Evolutionary conservation across 371 early-diverging fungal genomes (phyloP).

Genomic region (Entomophthora muscae): DNA sequence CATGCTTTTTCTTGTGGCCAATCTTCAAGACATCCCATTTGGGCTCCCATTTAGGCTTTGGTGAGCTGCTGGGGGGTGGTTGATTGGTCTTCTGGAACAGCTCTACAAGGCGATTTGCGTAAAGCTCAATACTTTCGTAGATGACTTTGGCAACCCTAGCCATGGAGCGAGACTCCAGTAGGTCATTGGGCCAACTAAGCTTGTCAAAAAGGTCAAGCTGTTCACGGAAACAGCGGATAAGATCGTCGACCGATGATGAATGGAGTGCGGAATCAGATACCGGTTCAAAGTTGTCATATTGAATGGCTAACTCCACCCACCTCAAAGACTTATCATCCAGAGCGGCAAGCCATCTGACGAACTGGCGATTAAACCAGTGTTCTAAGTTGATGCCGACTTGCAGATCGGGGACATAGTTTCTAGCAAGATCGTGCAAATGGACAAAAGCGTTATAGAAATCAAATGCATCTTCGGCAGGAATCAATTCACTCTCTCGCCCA

Average conservation of each 20-base stretch:
- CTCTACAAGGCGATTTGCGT: background rate
- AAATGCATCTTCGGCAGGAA: slow-evolving; percentile 7
- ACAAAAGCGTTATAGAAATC: slow-evolving; percentile 1
- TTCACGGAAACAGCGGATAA: slow-evolving; percentile 57
- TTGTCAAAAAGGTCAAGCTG: slow-evolving; percentile 44
- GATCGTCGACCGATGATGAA: slow-evolving; percentile 63
- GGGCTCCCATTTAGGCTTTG: background rate
- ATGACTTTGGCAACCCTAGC: slow-evolving; percentile 45
- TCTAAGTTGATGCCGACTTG: slow-evolving; percentile 1
- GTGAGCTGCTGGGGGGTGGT: background rate
- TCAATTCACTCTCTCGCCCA: slow-evolving; percentile 6
- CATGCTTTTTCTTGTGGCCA: background rate
- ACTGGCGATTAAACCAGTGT: slow-evolving; percentile 8
- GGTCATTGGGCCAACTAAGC: slow-evolving; percentile 59
- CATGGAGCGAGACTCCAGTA: slow-evolving; percentile 44
- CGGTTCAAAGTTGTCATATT: slow-evolving; percentile 25
- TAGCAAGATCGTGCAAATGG: slow-evolving; percentile 1
- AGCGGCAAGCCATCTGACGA: slow-evolving; percentile 7
- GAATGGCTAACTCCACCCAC: slow-evolving; percentile 6
- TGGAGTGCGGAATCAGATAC: slow-evolving; percentile 41
- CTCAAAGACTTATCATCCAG: slow-evolving; percentile 1
- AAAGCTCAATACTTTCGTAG: slow-evolving; percentile 1
- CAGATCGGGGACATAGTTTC: background rate
- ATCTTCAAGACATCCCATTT: background rate
- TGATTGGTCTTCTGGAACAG: background rate